Base-by-base conservation (phyloP, 2,329 filamentous ascomycete genomes). In the Ceratocystis cacaofunesta region DNA sequence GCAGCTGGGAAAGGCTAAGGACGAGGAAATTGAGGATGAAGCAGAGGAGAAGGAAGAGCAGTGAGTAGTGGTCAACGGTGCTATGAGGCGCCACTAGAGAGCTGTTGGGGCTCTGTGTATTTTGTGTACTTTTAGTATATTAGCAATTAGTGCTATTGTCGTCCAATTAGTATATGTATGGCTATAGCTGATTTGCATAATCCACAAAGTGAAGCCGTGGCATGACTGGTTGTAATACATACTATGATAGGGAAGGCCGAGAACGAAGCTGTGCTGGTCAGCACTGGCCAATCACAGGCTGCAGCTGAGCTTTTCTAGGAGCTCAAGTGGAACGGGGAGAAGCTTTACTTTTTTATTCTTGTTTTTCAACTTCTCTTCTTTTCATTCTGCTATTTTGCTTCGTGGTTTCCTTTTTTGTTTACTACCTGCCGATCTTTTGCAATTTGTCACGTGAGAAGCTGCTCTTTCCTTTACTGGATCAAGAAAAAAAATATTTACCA, bases 281-380 rank as follows among this genome's bases (percentile, higher is more conserved):
- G 43, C 63, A 41, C 44, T 30, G 55, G 63, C 63, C 63, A 65
- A 65, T 65, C 63, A 65, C 36, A 65, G 25, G 32, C 63, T 28
- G 22, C 25, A 17, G 28, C n/a, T n/a, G 52, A 58, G 25, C 17
- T 22, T 32, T 22, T 43, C 43, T 2, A 48, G 25, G 28, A 62
- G 43, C 41, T 62, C 41, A 62, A 44, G 41, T 22, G 41, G 19
- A 63, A 12, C 25, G 28, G 17, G n/a, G 30, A 58, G 52, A 30
- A 25, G 58, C 30, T 22, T 44, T 44, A 19, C 22, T 44, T 41
- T 61, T 61, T 61, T 7, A 25, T 1, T 25, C 10, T 25, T 61
- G 15, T 22, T 41, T 43, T 61, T 28, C 17, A 22, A 32, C 28
- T 17, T 19, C 15, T 15, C 17, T 32, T 58, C 17, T 58, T 58